phyloP scores from a whole-genome alignment of 2,329 filamentous ascomycete genomes.

The Polychaeton citri region DNA sequence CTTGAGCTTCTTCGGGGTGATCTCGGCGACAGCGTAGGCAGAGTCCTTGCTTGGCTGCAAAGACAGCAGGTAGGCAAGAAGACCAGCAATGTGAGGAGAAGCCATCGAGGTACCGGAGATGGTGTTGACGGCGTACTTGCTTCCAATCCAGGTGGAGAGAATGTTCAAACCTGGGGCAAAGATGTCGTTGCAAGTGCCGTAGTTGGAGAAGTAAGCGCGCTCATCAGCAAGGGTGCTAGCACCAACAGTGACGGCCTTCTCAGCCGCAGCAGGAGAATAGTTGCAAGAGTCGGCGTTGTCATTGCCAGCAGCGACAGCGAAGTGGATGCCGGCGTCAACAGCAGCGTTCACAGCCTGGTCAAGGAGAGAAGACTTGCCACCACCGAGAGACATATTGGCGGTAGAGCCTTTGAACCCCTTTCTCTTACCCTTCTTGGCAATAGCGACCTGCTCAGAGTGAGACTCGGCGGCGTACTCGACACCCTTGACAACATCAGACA shows the following conservation, averaged over 20 bases:
- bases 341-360: slow-evolving; percentile 90
- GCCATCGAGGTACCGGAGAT: slow-evolving; percentile 99
- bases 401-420: slow-evolving; percentile 98
- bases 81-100: slow-evolving; percentile 90
- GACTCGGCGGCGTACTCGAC: slow-evolving; percentile 83
- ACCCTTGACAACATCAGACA: slow-evolving; percentile 97
- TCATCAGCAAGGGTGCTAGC: slow-evolving; percentile 86
- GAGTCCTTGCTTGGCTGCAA: slow-evolving; percentile 86
- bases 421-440: slow-evolving; percentile 72
- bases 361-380: slow-evolving; percentile 86
- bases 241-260: slow-evolving; percentile 88
- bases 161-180: slow-evolving; percentile 97
- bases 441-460: slow-evolving; percentile 62
- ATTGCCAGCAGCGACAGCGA: slow-evolving; percentile 94
- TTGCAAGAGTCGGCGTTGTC: slow-evolving; percentile 99
- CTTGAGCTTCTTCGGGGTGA: slow-evolving; percentile 93
- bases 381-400: slow-evolving; percentile 98
- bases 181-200: slow-evolving; percentile 97
- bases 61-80: slow-evolving; percentile 94
- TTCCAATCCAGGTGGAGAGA: slow-evolving; percentile 95
- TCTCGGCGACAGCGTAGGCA: slow-evolving; percentile 74
- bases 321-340: slow-evolving; percentile 84
- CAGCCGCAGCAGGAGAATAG: slow-evolving; percentile 91
- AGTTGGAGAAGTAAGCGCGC: slow-evolving; percentile 99
- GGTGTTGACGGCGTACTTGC: slow-evolving; percentile 91